phyloP scores from a whole-genome alignment of 306 rosid species.

The Gastrolobium villosum region DNA sequence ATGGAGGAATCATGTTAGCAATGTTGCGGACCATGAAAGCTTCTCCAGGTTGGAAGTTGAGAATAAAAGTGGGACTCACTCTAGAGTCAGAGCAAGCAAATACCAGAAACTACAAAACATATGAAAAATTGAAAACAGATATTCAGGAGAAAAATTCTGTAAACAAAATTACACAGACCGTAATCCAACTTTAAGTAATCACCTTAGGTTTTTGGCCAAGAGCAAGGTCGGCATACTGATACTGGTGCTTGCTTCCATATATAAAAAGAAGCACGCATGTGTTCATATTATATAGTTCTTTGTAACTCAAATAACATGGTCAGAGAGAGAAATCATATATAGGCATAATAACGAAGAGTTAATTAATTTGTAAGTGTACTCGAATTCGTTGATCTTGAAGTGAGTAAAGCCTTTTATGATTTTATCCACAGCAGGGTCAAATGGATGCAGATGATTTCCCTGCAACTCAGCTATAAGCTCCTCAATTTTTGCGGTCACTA shows the following conservation, averaged over 20 bases:
- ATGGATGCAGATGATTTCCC: background rate
- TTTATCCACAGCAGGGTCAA: conserved; percentile 37
- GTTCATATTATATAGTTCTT: background rate
- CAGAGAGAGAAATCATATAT: background rate
- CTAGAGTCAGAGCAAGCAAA: conserved; percentile 86
- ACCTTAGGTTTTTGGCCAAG: conserved; percentile 67
- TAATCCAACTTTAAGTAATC: background rate
- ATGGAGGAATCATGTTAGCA: conserved; percentile 75
- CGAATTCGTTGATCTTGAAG: conserved; percentile 58
- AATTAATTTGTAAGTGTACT: conserved; percentile 47
- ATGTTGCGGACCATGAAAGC: conserved; percentile 75
- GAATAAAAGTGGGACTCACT: conserved; percentile 65
- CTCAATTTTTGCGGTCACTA: conserved; percentile 52
- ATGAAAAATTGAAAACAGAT: background rate
- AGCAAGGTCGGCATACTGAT: conserved; percentile 44
- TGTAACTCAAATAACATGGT: background rate
- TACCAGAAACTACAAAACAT: conserved; percentile 60
- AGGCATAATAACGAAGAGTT: background rate
- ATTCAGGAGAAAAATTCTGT: background rate
- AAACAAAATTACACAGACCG: background rate
- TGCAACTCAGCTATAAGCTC: conserved; percentile 52
- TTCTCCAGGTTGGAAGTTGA: conserved; percentile 74
- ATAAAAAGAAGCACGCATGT: background rate
- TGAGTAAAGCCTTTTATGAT: conserved; percentile 55
- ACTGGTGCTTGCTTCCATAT: conserved; percentile 55